These are phyloP conservation scores for Houttuynia cordata DNA, from an alignment of 164 flowering plant species.

Conservation along the genomic window DNA sequence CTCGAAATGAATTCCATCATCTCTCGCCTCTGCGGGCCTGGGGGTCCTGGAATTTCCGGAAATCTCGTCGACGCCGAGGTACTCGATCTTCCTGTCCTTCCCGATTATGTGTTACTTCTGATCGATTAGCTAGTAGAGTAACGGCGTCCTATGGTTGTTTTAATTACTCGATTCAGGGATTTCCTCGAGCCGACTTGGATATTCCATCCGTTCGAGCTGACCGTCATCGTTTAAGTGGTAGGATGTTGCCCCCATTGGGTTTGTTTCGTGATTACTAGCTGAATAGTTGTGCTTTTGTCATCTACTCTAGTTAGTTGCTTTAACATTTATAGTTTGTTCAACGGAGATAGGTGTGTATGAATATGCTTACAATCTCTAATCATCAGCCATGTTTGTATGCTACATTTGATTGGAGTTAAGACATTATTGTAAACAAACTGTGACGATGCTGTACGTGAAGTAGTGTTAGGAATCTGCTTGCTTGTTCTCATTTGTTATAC, in stretches of 20 bases:
- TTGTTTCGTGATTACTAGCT: not conserved
- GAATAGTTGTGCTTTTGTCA: not conserved
- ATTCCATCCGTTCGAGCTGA: slow-evolving; percentile 55
- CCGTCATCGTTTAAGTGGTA: slow-evolving; percentile 67
- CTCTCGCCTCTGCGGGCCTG: slow-evolving; percentile 53
- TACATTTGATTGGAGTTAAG: too few relatives aligned
- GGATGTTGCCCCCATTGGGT: not conserved
- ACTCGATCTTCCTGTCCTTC: not conserved
- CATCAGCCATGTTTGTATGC: too few relatives aligned
- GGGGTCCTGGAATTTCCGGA: slow-evolving; percentile 83
- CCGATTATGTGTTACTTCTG: too few relatives aligned
- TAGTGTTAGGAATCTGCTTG: too few relatives aligned
- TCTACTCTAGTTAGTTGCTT: not conserved
- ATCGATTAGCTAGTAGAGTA: not conserved
- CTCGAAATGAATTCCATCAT: slow-evolving; percentile 71
- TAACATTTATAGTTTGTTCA: not conserved
- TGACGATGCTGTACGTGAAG: too few relatives aligned
- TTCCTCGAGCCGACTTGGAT: slow-evolving; percentile 81
- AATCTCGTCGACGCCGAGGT: slow-evolving; percentile 78
- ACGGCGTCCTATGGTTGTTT: not conserved
- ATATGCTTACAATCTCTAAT: not conserved
- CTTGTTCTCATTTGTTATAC: too few relatives aligned
- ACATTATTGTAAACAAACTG: too few relatives aligned
- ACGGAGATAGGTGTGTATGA: not conserved
- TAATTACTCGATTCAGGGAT: slow-evolving; percentile 35